Percentiles rank a stretch among this genome's conserved stretches.
These are phyloP conservation scores for Macrolepiota dolichaula DNA, from an alignment of 768 basidiomycete genomes.

Conservation along the genomic window DNA sequence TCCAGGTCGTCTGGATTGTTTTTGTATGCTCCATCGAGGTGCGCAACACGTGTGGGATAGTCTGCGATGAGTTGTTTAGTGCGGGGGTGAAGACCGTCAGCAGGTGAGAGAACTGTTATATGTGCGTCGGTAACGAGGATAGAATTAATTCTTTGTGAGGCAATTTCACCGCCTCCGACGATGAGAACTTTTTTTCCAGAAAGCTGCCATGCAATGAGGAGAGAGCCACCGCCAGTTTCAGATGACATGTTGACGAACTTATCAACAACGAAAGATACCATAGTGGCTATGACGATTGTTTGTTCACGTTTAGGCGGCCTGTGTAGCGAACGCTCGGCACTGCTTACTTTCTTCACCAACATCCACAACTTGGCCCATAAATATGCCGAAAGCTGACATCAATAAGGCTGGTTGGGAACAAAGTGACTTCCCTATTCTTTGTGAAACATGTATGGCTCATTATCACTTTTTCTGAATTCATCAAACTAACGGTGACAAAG, in stretches of 20 bases:
- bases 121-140: constrained; percentile 77
- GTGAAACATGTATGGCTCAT: constrained; percentile 75
- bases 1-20: constrained; percentile 52
- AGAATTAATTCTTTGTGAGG: constrained; percentile 82
- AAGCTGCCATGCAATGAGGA: constrained; percentile 94
- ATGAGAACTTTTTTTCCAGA: constrained; percentile 80
- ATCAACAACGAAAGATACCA: background rate
- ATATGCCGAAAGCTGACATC: constrained; percentile 76
- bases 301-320: constrained; percentile 6
- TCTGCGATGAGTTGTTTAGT: constrained; percentile 50
- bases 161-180: constrained; percentile 92
- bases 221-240: constrained; percentile 58
- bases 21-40: constrained; percentile 64
- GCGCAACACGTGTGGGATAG: constrained; percentile 53
- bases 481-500: constrained; percentile 31
- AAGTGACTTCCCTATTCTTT: constrained; percentile 90
- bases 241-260: background rate
- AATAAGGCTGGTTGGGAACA: constrained; percentile 96
- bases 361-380: background rate
- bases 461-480: constrained; percentile 6
- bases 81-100: constrained; percentile 58
- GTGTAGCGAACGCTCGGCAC: background rate
- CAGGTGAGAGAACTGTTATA: constrained; percentile 77
- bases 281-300: constrained; percentile 7
- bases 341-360: background rate